A percentile compares a stretch with the other conserved stretches of the same genome.
phyloP scores from a whole-genome alignment of 2,329 filamentous ascomycete species.

The Alternaria longipes region DNA sequence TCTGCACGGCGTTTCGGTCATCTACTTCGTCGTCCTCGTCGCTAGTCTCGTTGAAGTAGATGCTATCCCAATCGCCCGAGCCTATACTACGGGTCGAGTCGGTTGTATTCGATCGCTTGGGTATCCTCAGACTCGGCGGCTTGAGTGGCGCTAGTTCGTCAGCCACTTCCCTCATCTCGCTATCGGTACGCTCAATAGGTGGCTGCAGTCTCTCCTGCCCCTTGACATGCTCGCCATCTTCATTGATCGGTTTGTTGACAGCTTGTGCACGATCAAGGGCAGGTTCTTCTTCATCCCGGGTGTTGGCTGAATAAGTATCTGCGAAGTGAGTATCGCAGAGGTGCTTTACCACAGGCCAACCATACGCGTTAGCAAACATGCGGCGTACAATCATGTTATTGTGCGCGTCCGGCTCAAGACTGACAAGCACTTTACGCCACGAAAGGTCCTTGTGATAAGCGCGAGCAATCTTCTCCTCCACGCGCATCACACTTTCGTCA shows the following conservation, averaged over 20 bases:
- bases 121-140: constrained; percentile 31
- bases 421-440: constrained; percentile 96
- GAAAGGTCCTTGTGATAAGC: constrained; percentile 91
- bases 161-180: constrained; percentile 60
- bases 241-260: constrained; percentile 64
- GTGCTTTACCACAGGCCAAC: constrained; percentile 97
- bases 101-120: constrained; percentile 34
- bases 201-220: constrained; percentile 51
- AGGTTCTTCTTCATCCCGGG: constrained; percentile 72
- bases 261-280: constrained; percentile 74
- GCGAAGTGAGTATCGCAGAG: constrained; percentile 94
- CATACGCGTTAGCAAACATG: constrained; percentile 96
- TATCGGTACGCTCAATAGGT: constrained; percentile 54
- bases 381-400: constrained; percentile 98
- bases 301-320: constrained; percentile 72
- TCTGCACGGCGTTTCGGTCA: constrained; percentile 49
- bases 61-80: constrained; percentile 59
- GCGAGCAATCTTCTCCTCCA: constrained; percentile 97
- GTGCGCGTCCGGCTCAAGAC: constrained; percentile 94
- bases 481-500: constrained; percentile 75
- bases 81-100: constrained; percentile 49
- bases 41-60: constrained; percentile 58
- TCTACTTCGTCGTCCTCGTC: constrained; percentile 58
- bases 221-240: constrained; percentile 73
- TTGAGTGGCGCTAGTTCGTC: constrained; percentile 51